Percentiles rank a stretch among this genome's conserved stretches.
These are phyloP conservation scores for Puccinia triticina DNA, from an alignment of 1,284 basidiomycete genomes.

Conservation along the genomic window DNA sequence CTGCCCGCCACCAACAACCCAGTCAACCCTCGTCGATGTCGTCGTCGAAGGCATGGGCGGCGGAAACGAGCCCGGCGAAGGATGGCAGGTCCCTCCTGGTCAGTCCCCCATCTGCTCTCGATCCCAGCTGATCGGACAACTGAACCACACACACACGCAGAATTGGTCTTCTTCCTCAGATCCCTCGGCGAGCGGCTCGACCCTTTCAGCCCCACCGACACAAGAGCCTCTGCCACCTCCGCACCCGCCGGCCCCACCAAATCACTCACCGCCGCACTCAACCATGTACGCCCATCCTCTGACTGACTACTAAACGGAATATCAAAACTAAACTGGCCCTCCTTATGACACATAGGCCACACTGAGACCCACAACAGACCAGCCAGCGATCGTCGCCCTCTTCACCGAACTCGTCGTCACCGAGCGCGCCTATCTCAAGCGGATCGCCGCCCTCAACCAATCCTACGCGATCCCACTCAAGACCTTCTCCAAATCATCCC, in stretches of 20 bases:
- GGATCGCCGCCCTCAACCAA: conserved; percentile 71
- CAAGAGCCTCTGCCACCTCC: not conserved
- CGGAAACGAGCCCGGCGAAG: conserved; percentile 45
- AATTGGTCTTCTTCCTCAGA: conserved; percentile 49
- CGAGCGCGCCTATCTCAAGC: conserved; percentile 75
- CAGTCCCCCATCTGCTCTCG: not conserved
- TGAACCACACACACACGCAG: not conserved
- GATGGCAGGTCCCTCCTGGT: conserved; percentile 51
- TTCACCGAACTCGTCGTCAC: conserved; percentile 75
- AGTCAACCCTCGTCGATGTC: conserved; percentile 48
- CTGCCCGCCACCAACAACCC: conserved; percentile 4
- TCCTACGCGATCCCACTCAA: conserved; percentile 43
- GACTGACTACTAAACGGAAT: no score
- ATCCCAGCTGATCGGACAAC: not conserved
- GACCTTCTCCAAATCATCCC: conserved; percentile 37
- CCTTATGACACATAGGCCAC: conserved; percentile 29
- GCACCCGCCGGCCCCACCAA: conserved; percentile 21
- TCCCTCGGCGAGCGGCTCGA: conserved; percentile 44
- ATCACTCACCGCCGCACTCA: conserved; percentile 50
- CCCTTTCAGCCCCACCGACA: conserved; percentile 38
- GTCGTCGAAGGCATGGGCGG: conserved; percentile 51
- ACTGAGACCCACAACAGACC: conserved; percentile 30
- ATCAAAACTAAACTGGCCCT: not conserved
- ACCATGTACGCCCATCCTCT: conserved; percentile 34
- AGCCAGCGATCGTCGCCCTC: conserved; percentile 33